A percentile compares a stretch with the other conserved stretches of the same genome.
phyloP scores from a whole-genome alignment of 2,329 filamentous ascomycete genomes.

The Ophiostoma himal-ulmi region DNA sequence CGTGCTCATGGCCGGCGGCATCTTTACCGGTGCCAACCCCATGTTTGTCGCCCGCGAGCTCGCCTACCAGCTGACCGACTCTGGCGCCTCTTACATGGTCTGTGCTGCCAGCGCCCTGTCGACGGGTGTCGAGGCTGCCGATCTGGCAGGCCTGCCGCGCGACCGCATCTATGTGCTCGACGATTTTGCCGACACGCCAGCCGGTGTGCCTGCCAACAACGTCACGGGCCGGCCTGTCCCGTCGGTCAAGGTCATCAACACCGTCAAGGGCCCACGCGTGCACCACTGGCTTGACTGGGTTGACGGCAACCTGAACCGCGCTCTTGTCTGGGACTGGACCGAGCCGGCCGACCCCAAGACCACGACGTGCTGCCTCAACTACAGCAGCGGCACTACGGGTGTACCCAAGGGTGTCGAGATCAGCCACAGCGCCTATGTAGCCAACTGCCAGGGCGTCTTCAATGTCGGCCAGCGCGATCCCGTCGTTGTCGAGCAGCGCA shows the following conservation, averaged over 20 bases:
- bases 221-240: background rate
- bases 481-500: conserved; percentile 39
- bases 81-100: conserved; percentile 61
- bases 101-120: conserved; percentile 55
- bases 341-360: conserved; percentile 46
- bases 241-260: conserved; percentile 20
- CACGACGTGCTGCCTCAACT: conserved; percentile 66
- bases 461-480: conserved; percentile 42
- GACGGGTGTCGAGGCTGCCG: conserved; percentile 61
- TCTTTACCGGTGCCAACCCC: conserved; percentile 60
- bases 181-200: conserved; percentile 38
- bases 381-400: conserved; percentile 73
- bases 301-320: conserved; percentile 42
- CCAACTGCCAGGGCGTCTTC: conserved; percentile 61
- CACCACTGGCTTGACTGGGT: conserved; percentile 62
- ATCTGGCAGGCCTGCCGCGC: conserved; percentile 48
- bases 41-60: conserved; percentile 60
- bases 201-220: conserved; percentile 21
- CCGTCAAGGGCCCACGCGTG: conserved; percentile 11
- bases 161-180: conserved; percentile 62
- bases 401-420: conserved; percentile 80
- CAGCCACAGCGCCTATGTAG: conserved; percentile 68
- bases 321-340: conserved; percentile 57
- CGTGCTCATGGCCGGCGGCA: conserved; percentile 67
- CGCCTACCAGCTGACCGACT: conserved; percentile 68